Evolutionary conservation across 2,329 filamentous ascomycete genomes (phyloP).

Genomic region (Cladosporium sp.): DNA sequence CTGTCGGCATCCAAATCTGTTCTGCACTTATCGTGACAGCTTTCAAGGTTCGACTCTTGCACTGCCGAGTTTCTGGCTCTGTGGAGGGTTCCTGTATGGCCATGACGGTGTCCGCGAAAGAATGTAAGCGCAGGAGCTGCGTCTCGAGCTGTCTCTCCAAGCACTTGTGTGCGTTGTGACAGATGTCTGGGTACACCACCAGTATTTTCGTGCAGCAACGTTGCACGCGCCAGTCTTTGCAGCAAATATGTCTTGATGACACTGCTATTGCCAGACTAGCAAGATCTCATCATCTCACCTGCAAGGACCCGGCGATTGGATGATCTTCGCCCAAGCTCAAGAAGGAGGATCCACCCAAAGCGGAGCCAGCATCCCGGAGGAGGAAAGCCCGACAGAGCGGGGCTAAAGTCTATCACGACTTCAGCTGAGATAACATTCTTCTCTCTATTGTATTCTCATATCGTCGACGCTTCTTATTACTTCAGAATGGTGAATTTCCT

Average conservation of each 20-base stretch:
- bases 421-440: neutral
- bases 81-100: neutral
- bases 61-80: neutral
- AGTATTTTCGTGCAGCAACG: too few relatives aligned
- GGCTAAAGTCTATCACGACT: slow-evolving; percentile 5
- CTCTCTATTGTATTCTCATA: neutral
- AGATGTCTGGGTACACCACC: too few relatives aligned
- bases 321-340: neutral
- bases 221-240: too few relatives aligned
- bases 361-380: neutral
- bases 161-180: neutral
- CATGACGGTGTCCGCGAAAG: neutral
- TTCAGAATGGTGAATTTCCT: neutral
- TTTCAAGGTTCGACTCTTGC: neutral
- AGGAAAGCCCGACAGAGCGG: neutral
- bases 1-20: too few relatives aligned
- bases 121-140: neutral
- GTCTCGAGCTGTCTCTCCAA: neutral
- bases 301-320: neutral
- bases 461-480: neutral
- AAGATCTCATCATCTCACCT: neutral
- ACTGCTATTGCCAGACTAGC: neutral
- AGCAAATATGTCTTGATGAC: neutral
- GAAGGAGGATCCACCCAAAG: neutral
- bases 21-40: too few relatives aligned